Evolutionary conservation across 1,139 yeast species (phyloP).

Genomic region (Yarrowia galli): DNA sequence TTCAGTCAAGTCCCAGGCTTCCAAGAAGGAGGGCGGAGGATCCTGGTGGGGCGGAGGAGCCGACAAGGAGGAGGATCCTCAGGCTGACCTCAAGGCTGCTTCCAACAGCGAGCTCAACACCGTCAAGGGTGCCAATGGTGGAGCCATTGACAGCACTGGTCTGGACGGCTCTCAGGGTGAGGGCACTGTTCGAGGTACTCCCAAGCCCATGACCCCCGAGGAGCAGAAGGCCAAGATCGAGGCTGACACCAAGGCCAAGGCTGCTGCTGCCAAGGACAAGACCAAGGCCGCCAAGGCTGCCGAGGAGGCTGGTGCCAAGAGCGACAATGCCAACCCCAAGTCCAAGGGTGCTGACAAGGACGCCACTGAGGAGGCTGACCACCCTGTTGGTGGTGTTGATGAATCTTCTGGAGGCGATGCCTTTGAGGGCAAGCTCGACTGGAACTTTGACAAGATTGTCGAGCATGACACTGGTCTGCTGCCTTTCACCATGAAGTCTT

Average conservation of each 20-base stretch:
- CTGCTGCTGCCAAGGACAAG: slow-evolving; percentile 46
- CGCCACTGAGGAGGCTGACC: slow-evolving; percentile 50
- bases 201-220: slow-evolving; percentile 32
- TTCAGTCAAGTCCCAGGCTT: slow-evolving; percentile 12
- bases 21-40: slow-evolving; percentile 18
- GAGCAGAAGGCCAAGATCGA: slow-evolving; percentile 48
- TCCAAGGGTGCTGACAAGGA: slow-evolving; percentile 42
- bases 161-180: background rate
- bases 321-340: slow-evolving; percentile 44
- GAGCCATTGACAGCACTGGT: slow-evolving; percentile 12
- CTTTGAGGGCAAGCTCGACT: slow-evolving; percentile 58
- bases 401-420: slow-evolving; percentile 63
- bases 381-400: slow-evolving; percentile 46
- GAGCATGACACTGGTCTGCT: slow-evolving; percentile 78
- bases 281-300: slow-evolving; percentile 49
- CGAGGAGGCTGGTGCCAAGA: slow-evolving; percentile 43
- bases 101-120: background rate
- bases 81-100: slow-evolving; percentile 33
- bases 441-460: slow-evolving; percentile 49
- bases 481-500: slow-evolving; percentile 68
- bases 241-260: slow-evolving; percentile 46
- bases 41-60: slow-evolving; percentile 22
- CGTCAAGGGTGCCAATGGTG: background rate
- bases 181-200: background rate
- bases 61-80: slow-evolving; percentile 29